Percentiles rank a stretch among this genome's conserved stretches.
Evolutionary conservation across 2,329 filamentous ascomycete genomes (phyloP).

Genomic region (Cercospora zeae-maydis): DNA sequence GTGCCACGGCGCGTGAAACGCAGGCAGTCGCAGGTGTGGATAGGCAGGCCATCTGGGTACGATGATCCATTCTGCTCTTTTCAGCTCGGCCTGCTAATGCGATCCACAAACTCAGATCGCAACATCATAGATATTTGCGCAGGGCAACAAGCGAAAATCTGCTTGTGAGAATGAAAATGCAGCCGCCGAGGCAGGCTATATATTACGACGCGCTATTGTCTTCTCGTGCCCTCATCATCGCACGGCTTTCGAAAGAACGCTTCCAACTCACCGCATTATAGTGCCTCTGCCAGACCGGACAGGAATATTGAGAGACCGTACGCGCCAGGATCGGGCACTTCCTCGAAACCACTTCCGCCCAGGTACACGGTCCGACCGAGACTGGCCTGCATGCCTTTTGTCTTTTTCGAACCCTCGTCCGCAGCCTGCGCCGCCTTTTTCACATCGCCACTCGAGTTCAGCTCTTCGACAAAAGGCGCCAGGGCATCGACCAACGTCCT

Average conservation of each 20-base stretch:
- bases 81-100: conserved; percentile 4
- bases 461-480: conserved; percentile 75
- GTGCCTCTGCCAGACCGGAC: conserved; percentile 64
- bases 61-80: not conserved
- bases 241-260: conserved; percentile 3
- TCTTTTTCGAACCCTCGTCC: conserved; percentile 70
- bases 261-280: conserved; percentile 31
- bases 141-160: not conserved
- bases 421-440: conserved; percentile 72
- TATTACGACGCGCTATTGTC: conserved; percentile 20
- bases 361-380: conserved; percentile 82
- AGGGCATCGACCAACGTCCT: conserved; percentile 87
- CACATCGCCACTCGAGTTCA: conserved; percentile 63
- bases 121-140: not conserved
- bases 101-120: not conserved
- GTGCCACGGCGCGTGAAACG: conserved; percentile 3
- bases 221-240: not conserved
- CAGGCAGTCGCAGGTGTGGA: not conserved
- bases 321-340: conserved; percentile 70
- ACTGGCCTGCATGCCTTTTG: conserved; percentile 88
- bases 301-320: conserved; percentile 83
- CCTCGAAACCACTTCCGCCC: conserved; percentile 67
- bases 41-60: conserved; percentile 7
- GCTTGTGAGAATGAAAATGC: conserved; percentile 8
- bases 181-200: conserved; percentile 15